A percentile compares a stretch with the other conserved stretches of the same genome.
Conservation (phyloP, 1,284 basidiomycete genomes). For the Rhodotorula mucilaginosa region DNA sequence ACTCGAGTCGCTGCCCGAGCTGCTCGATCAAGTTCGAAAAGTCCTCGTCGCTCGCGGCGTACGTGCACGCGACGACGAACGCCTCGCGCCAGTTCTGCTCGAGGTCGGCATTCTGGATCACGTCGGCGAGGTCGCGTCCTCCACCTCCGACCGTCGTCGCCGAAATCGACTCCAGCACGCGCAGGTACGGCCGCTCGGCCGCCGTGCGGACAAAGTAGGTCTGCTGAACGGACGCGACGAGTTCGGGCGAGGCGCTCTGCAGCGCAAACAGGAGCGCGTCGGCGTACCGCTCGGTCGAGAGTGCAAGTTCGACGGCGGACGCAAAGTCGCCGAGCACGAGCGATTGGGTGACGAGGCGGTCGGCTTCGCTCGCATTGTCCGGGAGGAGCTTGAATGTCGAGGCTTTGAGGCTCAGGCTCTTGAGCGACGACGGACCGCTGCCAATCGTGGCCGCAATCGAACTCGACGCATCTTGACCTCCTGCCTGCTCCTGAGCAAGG, state of each 20-base stretch:
- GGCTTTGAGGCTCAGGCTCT: conserved; percentile 63
- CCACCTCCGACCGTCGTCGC: conserved; percentile 62
- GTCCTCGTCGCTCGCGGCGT: conserved; percentile 69
- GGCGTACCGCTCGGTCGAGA: conserved; percentile 84
- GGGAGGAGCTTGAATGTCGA: conserved; percentile 85
- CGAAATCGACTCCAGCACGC: conserved; percentile 93
- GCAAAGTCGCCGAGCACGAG: conserved; percentile 92
- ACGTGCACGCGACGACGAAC: conserved; percentile 95
- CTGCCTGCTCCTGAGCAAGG: conserved; percentile 50
- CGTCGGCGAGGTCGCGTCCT: conserved; percentile 62
- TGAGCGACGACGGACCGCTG: conserved; percentile 72
- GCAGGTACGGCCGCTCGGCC: conserved; percentile 73
- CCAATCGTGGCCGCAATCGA: conserved; percentile 88
- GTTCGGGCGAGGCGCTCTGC: conserved; percentile 74
- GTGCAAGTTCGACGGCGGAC: conserved; percentile 85
- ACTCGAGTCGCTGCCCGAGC: conserved; percentile 85
- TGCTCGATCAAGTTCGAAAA: conserved; percentile 85
- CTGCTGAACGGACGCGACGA: conserved; percentile 86
- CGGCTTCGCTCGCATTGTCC: conserved; percentile 73
- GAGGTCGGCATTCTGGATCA: conserved; percentile 93
- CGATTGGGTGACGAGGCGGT: conserved; percentile 85
- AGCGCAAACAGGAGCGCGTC: conserved; percentile 93
- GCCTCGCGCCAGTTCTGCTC: conserved; percentile 89
- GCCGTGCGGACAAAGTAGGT: conserved; percentile 86
- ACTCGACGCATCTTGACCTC: conserved; percentile 57